Base-by-base conservation (phyloP, 495 filamentous ascomycete genomes). In the Mycothermus thermophilus region DNA sequence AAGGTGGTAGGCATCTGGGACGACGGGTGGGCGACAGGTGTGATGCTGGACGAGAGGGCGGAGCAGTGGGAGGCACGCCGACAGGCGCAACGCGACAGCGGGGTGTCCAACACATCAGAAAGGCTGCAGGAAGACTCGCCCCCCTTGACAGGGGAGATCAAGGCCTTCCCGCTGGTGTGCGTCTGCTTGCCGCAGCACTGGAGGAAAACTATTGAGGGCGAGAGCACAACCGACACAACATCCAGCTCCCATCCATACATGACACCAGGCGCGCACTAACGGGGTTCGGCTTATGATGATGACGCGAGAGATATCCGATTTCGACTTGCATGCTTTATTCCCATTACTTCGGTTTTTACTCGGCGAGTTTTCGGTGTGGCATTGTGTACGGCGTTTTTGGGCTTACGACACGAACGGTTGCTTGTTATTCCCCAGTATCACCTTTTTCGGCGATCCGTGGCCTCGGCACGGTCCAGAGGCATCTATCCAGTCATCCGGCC, bases 1-100 rank as follows among this genome's bases (percentile, higher is more conserved):
- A 94, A 94, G 59, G 80, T 99, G 20, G 81, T 99, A 32, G 92
- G 92, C 25, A 95, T 99, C 42, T 99, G 92, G 92, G 92, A 99
- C 54, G 92, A 99, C 61, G 92, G 92, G 26, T 99, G 92, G 92
- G 92, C 92, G 20, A 99, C 92, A 8, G 92, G 92, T 44, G 71
- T 93, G 33, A 64, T 86, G 47, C 54, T 94, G 19, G 63, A 77
- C 30, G 83, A 93, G 43, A 69, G 76, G 35, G 86, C 84, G 1
- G 92, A 99, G 35, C 83, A 95, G 35, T 92, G 80, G 68, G 82
- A 90, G 43, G 69, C 71, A 15, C 74, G 76, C 32, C 73, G 76
- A 47, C 76, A 80, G 32, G 63, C 72, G 10, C 83, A 93, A 47
- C 74, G 92, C 20, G 92, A 96, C 56, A 94, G 86, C 51, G 92